Evolutionary conservation across 2,329 filamentous ascomycete genomes (phyloP).

Genomic region (Lecanicillium sp.): DNA sequence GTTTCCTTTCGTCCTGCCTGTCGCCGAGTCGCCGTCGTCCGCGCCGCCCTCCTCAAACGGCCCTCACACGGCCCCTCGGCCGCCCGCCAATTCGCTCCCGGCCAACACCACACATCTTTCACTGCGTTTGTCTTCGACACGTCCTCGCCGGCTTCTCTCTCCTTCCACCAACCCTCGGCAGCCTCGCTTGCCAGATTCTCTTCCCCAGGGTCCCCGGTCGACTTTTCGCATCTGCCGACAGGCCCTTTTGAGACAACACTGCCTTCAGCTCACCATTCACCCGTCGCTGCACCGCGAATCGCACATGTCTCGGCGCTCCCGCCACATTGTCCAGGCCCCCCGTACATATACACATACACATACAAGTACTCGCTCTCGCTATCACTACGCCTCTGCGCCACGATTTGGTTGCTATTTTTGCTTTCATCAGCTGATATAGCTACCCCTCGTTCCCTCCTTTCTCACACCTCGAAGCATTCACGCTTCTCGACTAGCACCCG

Average conservation of each 20-base stretch:
- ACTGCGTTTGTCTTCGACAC: background rate
- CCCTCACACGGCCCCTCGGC: too few relatives aligned
- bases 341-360: too few relatives aligned
- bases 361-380: too few relatives aligned
- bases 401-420: constrained; percentile 1
- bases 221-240: background rate
- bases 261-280: background rate
- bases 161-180: background rate
- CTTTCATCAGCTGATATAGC: background rate
- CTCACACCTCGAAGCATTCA: too few relatives aligned
- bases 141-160: background rate
- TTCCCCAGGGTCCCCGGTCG: background rate
- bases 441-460: background rate
- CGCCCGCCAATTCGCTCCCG: too few relatives aligned
- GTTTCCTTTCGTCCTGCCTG: too few relatives aligned
- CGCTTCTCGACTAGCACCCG: background rate
- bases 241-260: constrained; percentile 8
- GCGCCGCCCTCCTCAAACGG: too few relatives aligned
- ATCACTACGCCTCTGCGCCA: constrained; percentile 1
- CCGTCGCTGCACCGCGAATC: constrained; percentile 3
- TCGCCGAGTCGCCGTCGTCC: too few relatives aligned
- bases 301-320: constrained; percentile 10
- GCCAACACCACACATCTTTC: too few relatives aligned
- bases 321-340: constrained; percentile 8
- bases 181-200: background rate